Conservation (phyloP, 2,329 filamentous ascomycete species). For the Ceratocystis ficicola region DNA sequence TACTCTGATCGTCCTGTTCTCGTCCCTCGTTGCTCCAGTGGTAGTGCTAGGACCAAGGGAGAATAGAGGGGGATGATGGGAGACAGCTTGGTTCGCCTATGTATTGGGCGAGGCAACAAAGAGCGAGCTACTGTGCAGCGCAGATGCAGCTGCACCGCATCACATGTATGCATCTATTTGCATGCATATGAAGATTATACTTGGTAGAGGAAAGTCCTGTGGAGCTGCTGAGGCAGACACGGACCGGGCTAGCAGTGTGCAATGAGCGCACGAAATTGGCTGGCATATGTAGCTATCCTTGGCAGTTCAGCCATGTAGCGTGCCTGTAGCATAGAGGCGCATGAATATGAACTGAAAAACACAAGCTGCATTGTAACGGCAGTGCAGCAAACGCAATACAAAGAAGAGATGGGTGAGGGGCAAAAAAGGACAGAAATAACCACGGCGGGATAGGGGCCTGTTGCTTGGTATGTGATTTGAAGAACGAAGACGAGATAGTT, state of each 20-base stretch:
- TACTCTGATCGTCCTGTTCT: neutral
- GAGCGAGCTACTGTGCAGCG: neutral
- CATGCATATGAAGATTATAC: neutral
- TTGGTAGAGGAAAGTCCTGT: too few relatives aligned
- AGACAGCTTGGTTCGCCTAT: neutral
- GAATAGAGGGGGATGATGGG: neutral
- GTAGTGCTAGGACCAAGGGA: neutral
- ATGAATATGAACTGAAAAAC: neutral
- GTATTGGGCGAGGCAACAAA: neutral
- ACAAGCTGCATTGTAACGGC: neutral
- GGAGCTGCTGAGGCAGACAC: too few relatives aligned
- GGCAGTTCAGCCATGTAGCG: neutral
- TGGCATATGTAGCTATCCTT: conserved; percentile 8
- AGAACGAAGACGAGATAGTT: neutral
- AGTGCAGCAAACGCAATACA: neutral
- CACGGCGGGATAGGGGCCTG: neutral
- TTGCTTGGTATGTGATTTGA: neutral
- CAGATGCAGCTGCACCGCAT: neutral
- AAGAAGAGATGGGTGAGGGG: neutral
- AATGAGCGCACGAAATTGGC: neutral
- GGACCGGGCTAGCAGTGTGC: too few relatives aligned
- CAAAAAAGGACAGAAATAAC: neutral
- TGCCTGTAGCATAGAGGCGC: conserved; percentile 1
- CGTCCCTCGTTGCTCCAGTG: neutral
- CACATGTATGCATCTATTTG: neutral